Percentiles rank a stretch among this genome's conserved stretches.
Evolutionary conservation across 2,329 filamentous ascomycete genomes (phyloP).

Genomic region (Ceratocystis destructans): DNA sequence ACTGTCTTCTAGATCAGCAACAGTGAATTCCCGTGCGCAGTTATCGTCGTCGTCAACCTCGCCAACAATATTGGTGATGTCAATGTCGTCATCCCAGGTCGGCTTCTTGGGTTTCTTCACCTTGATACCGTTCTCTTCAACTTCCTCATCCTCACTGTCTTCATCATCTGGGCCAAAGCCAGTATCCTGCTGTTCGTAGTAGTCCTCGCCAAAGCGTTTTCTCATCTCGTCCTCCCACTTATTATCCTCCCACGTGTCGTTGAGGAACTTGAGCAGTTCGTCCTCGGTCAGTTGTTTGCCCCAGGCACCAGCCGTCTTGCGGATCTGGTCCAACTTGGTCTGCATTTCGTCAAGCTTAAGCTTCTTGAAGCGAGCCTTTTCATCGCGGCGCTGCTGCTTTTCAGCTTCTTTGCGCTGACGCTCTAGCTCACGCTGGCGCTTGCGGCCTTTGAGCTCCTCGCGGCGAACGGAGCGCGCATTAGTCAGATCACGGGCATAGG

Average conservation of each 20-base stretch:
- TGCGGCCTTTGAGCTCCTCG: conserved; percentile 63
- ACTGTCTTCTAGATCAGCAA: conserved; percentile 41
- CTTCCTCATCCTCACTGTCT: conserved; percentile 44
- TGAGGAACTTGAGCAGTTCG: conserved; percentile 72
- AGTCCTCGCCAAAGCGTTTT: conserved; percentile 74
- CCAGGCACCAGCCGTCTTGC: conserved; percentile 68
- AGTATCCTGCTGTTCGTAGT: conserved; percentile 64
- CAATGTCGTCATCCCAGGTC: conserved; percentile 92
- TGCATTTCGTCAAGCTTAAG: conserved; percentile 86
- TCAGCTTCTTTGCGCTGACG: conserved; percentile 64
- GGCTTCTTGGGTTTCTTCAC: conserved; percentile 56
- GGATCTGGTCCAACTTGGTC: conserved; percentile 74
- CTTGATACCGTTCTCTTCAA: conserved; percentile 37
- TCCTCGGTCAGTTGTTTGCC: conserved; percentile 55
- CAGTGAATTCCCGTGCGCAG: conserved; percentile 33
- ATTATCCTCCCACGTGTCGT: conserved; percentile 77
- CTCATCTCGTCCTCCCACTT: conserved; percentile 86
- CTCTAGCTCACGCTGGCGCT: conserved; percentile 66
- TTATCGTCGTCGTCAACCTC: conserved; percentile 60
- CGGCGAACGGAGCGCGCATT: conserved; percentile 72
- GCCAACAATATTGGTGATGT: conserved; percentile 82
- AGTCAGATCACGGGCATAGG: conserved; percentile 77
- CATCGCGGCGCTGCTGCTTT: conserved; percentile 60
- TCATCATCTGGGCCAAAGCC: conserved; percentile 54
- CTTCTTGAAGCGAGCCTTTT: conserved; percentile 70